Evolutionary conservation across 2,329 filamentous ascomycete species (phyloP).

Genomic region (Dactylella cylindrospora): DNA sequence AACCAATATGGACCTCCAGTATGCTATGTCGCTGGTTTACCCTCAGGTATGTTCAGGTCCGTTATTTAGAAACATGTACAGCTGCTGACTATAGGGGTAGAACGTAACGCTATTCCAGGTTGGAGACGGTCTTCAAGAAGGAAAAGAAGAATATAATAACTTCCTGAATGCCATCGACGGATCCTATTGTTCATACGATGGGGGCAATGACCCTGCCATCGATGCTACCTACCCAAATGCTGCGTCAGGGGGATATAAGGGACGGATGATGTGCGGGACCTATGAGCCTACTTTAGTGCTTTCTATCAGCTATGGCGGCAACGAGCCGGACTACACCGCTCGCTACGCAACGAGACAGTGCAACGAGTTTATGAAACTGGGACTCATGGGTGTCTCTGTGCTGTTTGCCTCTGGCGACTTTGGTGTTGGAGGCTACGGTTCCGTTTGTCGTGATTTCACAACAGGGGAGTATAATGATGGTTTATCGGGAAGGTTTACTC

Average conservation of each 20-base stretch:
- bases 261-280: conserved; percentile 52
- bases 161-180: conserved; percentile 63
- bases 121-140: conserved; percentile 54
- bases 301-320: conserved; percentile 65
- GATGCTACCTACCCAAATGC: conserved; percentile 55
- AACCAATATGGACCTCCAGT: conserved; percentile 63
- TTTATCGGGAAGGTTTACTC: conserved; percentile 26
- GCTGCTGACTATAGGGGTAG: conserved; percentile 57
- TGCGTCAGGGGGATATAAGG: conserved; percentile 63
- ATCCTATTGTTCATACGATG: conserved; percentile 54
- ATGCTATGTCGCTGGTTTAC: conserved; percentile 59
- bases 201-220: conserved; percentile 52
- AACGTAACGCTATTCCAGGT: conserved; percentile 57
- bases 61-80: conserved; percentile 59
- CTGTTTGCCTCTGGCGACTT: conserved; percentile 64
- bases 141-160: conserved; percentile 69
- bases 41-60: conserved; percentile 60
- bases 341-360: conserved; percentile 65
- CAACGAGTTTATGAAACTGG: conserved; percentile 65
- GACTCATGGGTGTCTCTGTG: conserved; percentile 65
- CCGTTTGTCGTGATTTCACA: conserved; percentile 49
- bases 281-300: conserved; percentile 31
- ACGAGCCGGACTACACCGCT: conserved; percentile 64
- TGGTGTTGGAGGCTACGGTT: conserved; percentile 62
- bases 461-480: conserved; percentile 33